phyloP scores from a whole-genome alignment of 257 asterid species.

The Vinca minor region DNA sequence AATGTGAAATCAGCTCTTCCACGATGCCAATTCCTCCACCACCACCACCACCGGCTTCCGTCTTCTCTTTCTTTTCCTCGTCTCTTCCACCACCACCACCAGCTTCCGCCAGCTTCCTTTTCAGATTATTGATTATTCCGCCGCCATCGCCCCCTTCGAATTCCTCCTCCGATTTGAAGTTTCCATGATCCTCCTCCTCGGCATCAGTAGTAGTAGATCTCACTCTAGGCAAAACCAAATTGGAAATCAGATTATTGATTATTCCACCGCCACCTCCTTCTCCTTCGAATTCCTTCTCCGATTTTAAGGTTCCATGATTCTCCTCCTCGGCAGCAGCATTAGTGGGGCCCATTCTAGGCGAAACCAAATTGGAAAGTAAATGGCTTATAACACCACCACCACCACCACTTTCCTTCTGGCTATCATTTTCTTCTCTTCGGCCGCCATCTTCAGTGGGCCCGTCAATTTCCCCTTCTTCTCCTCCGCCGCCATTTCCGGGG shows the following conservation, averaged over 20 bases:
- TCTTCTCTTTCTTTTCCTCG: not conserved
- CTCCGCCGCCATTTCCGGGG: slow-evolving; percentile 13
- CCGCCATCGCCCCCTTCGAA: slow-evolving; percentile 1
- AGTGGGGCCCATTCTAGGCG: no score
- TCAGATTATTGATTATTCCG: slow-evolving; percentile 29
- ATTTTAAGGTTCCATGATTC: no score
- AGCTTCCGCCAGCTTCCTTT: slow-evolving; percentile 25
- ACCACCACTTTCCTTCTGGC: slow-evolving; percentile 3
- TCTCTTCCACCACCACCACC: no score
- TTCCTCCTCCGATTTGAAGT: slow-evolving; percentile 6
- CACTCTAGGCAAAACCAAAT: slow-evolving; percentile 11
- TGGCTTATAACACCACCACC: slow-evolving; percentile 17
- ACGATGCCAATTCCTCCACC: slow-evolving; percentile 20
- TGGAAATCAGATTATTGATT: no score
- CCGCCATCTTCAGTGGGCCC: slow-evolving; percentile 3
- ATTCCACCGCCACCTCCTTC: no score
- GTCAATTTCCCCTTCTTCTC: not conserved
- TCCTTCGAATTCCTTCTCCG: no score
- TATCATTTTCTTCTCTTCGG: not conserved
- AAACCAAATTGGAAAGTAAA: slow-evolving; percentile 23
- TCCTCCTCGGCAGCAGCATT: no score
- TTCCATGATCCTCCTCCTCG: not conserved
- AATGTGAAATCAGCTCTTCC: slow-evolving; percentile 34
- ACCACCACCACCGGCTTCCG: not conserved
- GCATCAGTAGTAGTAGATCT: not conserved